Base-by-base conservation (phyloP, 164 flowering plant species). In the Magnolia changhungtana region DNA sequence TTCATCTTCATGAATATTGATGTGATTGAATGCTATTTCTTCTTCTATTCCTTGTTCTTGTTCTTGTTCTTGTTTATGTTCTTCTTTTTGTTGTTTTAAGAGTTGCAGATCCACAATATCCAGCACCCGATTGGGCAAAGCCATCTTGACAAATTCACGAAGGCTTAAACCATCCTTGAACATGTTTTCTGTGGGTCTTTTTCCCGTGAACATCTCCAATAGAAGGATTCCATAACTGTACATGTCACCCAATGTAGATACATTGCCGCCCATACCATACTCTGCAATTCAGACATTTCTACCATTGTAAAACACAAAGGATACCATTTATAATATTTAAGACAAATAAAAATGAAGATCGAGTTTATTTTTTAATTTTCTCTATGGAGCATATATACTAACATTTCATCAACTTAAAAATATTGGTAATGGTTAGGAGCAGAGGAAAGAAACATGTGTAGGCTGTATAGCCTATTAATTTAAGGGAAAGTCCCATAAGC, bases 191-290 rank as follows among this genome's bases (percentile, higher is more conserved):
- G 50, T 73, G n/a, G 75, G 75, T 1, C 67, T 31, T n/a, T 73
- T 73, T 24, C 75, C 75, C 0, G 67, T 73, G 51, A 73, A 31
- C 37, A 73, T 73, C 27, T 73, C 75, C 45, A 83, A 78, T 31
- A 83, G 7, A 10, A 83, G 49, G 5, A 83, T 81, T 14, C 82
- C 85, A 73, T 23, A 81, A 50, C 83, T 83, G 79, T 83, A 83
- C 2, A 78, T 75, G 73, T 83, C 85, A 0, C 81, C 85, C 19
- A 51, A 50, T 18, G 79, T 75, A 1, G 84, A 72, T 6, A 77
- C 77, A 24, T 20, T 55, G 14, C 71, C 77, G 8, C 82, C 82
- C 9, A 75, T 27, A 16, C 80, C 85, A 77, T 83, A 83, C 66
- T 83, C 85, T 83, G 66, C 74, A 71, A 23, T 19, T 37, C 45